Conservation (phyloP, 1,284 basidiomycete species). For the Boletellus dicymbophilus region DNA sequence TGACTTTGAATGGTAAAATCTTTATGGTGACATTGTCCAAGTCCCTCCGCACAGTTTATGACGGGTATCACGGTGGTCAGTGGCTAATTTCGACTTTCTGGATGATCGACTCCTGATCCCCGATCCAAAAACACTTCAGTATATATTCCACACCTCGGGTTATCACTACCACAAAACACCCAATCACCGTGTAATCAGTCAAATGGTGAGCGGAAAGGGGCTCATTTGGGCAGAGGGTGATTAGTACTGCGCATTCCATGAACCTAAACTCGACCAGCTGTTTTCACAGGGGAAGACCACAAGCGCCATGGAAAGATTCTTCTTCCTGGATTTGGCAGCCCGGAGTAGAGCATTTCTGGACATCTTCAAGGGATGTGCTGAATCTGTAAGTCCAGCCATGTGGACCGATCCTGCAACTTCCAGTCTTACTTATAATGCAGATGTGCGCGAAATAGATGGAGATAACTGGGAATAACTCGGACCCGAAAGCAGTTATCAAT, state of each 20-base stretch:
- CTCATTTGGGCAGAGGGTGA: background rate
- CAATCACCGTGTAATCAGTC: background rate
- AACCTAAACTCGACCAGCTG: background rate
- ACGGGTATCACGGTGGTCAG: no score
- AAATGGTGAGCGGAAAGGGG: background rate
- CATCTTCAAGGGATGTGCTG: conserved; percentile 33
- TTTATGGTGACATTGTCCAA: background rate
- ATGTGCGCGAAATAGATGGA: conserved; percentile 49
- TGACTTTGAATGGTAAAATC: background rate
- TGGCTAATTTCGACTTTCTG: no score
- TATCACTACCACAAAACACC: background rate
- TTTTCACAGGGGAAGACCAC: conserved; percentile 26
- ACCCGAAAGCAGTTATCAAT: conserved; percentile 41
- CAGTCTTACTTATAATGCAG: conserved; percentile 31
- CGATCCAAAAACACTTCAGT: background rate
- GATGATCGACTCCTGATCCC: background rate
- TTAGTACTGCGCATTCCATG: background rate
- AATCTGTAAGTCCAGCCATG: conserved; percentile 17
- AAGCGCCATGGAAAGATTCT: conserved; percentile 45
- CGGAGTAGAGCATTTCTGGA: conserved; percentile 41
- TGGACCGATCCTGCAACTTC: conserved; percentile 5
- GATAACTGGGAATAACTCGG: conserved; percentile 28
- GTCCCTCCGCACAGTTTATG: no score
- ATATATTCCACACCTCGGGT: background rate
- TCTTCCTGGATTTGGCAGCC: conserved; percentile 43